Percentiles rank a stretch among this genome's conserved stretches.
Evolutionary conservation across 768 basidiomycete species (phyloP).

Genomic region (Lepiota venenata): DNA sequence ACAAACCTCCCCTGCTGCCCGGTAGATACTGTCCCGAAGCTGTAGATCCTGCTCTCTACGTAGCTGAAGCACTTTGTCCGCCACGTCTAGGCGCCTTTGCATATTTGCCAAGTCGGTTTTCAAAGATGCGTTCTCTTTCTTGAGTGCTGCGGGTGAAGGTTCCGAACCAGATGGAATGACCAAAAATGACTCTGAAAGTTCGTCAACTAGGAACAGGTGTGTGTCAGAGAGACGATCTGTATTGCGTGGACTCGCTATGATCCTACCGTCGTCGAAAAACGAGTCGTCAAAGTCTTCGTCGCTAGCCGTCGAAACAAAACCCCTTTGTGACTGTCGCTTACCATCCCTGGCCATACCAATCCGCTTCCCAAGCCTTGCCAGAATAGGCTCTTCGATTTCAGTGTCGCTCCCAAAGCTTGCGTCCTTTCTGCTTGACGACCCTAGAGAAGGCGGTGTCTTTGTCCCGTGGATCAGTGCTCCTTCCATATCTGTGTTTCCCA

Average conservation of each 20-base stretch:
- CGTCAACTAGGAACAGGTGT: constrained; percentile 40
- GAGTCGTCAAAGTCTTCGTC: constrained; percentile 59
- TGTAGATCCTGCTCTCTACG: constrained; percentile 79
- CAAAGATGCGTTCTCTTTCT: constrained; percentile 64
- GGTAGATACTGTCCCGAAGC: constrained; percentile 74
- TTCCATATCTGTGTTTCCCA: constrained; percentile 35
- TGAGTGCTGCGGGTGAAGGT: constrained; percentile 43
- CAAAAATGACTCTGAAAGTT: constrained; percentile 79
- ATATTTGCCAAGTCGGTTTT: constrained; percentile 57
- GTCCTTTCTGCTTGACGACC: constrained; percentile 21
- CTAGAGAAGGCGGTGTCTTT: constrained; percentile 22
- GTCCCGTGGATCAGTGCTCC: constrained; percentile 12
- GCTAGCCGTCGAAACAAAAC: constrained; percentile 17
- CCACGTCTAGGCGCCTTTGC: constrained; percentile 53
- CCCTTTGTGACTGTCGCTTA: constrained; percentile 8
- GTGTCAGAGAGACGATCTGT: neutral
- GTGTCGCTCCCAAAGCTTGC: constrained; percentile 61
- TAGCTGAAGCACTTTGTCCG: constrained; percentile 62
- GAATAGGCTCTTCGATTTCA: constrained; percentile 62
- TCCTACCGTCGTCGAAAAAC: constrained; percentile 62
- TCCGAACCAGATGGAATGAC: constrained; percentile 65
- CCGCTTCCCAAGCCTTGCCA: constrained; percentile 51
- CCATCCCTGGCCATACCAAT: constrained; percentile 41
- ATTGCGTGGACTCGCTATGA: neutral
- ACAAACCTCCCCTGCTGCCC: constrained; percentile 60